Evolutionary conservation across 192 early-diverging fungal genomes (phyloP).

Genomic region (Borealophlyctis nickersoniae): DNA sequence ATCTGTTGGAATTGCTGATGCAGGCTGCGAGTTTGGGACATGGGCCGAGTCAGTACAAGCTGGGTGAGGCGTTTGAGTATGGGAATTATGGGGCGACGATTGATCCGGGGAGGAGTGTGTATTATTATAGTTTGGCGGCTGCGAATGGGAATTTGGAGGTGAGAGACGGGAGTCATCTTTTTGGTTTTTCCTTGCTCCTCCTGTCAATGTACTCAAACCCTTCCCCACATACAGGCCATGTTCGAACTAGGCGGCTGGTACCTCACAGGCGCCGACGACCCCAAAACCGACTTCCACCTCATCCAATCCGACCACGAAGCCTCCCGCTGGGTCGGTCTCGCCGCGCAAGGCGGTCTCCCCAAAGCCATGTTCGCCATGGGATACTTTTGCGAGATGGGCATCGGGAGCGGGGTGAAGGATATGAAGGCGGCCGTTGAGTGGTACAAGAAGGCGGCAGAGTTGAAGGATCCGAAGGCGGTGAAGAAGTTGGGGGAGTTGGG

Average conservation of each 20-base stretch:
- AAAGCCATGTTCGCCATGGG: conserved; percentile 89
- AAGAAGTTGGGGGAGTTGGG: conserved; percentile 31
- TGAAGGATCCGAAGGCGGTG: conserved; percentile 33
- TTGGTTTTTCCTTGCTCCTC: not conserved
- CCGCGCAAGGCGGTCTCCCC: conserved; percentile 72
- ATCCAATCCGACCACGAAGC: conserved; percentile 68
- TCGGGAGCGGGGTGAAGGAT: conserved; percentile 59
- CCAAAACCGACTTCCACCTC: conserved; percentile 34
- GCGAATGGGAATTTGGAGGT: conserved; percentile 65
- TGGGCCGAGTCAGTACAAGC: conserved; percentile 67
- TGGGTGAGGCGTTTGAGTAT: conserved; percentile 79
- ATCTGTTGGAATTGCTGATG: conserved; percentile 69
- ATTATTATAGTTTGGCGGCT: conserved; percentile 79
- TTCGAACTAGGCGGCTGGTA: conserved; percentile 87
- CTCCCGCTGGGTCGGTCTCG: conserved; percentile 76
- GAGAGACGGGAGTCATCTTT: not conserved
- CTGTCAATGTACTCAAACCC: not conserved
- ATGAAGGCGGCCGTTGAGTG: conserved; percentile 52
- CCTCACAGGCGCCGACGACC: conserved; percentile 68
- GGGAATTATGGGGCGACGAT: conserved; percentile 66
- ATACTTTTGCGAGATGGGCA: conserved; percentile 81
- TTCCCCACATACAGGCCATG: conserved; percentile 61
- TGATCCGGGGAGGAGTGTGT: conserved; percentile 65
- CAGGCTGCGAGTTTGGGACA: conserved; percentile 74
- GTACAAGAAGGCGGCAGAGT: conserved; percentile 46